Evolutionary conservation across 1,284 basidiomycete genomes (phyloP).

Genomic region (Trametes pubescens): DNA sequence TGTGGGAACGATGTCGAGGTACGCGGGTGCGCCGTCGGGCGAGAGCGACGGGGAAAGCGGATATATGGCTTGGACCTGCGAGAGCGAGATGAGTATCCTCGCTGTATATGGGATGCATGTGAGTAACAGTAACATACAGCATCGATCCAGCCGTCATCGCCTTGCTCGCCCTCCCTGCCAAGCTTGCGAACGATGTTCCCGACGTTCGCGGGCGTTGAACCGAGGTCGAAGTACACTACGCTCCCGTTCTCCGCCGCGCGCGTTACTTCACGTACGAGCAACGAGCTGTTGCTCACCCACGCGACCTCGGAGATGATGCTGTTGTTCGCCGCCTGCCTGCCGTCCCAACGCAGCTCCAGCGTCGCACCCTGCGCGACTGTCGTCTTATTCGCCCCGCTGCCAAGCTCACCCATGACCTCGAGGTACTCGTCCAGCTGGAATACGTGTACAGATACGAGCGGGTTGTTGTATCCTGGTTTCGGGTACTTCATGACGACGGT

Average conservation of each 20-base stretch:
- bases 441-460: slow-evolving; percentile 84
- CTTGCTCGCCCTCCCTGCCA: slow-evolving; percentile 84
- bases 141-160: slow-evolving; percentile 95
- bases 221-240: slow-evolving; percentile 79
- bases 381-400: slow-evolving; percentile 35
- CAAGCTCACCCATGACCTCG: slow-evolving; percentile 40
- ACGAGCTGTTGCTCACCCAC: slow-evolving; percentile 82
- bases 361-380: slow-evolving; percentile 55
- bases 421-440: slow-evolving; percentile 72
- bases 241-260: slow-evolving; percentile 82
- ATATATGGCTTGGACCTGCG: slow-evolving; percentile 67
- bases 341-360: slow-evolving; percentile 71
- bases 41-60: slow-evolving; percentile 58
- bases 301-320: slow-evolving; percentile 84
- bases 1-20: slow-evolving; percentile 88
- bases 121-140: slow-evolving; percentile 51
- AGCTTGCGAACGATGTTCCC: slow-evolving; percentile 77
- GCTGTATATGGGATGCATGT: not conserved
- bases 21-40: slow-evolving; percentile 61
- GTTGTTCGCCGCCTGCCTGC: slow-evolving; percentile 64
- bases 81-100: not conserved
- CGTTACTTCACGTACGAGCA: slow-evolving; percentile 90
- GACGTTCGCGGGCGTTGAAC: slow-evolving; percentile 37
- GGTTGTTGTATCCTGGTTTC: slow-evolving; percentile 93
- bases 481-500: slow-evolving; percentile 89